Evolutionary conservation across 106 monocot species (phyloP).

Genomic region (Dendrobium chrysotoxum): DNA sequence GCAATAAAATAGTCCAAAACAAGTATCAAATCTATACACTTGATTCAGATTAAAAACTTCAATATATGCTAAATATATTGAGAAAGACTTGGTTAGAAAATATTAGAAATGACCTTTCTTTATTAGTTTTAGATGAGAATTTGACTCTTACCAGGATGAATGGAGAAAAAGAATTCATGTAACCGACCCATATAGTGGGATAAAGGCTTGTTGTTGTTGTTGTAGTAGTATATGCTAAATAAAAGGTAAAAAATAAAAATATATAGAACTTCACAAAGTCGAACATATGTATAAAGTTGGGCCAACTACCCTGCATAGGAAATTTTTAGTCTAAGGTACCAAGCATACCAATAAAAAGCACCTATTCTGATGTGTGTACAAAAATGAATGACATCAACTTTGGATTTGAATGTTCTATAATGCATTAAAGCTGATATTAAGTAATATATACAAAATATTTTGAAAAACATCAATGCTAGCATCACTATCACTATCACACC

Average conservation of each 20-base stretch:
- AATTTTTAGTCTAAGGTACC: background rate
- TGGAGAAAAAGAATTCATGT: no score
- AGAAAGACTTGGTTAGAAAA: no score
- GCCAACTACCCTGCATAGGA: background rate
- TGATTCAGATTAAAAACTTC: background rate
- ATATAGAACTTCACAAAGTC: background rate
- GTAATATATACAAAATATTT: background rate
- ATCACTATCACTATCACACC: no score
- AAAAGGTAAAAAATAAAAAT: background rate
- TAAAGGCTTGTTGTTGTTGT: no score
- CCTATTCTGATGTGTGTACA: background rate
- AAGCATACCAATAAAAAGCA: background rate
- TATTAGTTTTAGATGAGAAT: no score
- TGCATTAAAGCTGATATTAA: background rate
- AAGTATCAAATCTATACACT: background rate
- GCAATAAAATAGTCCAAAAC: background rate
- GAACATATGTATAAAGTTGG: background rate
- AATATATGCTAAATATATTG: background rate
- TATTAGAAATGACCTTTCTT: no score
- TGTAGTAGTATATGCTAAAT: background rate
- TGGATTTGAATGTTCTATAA: background rate
- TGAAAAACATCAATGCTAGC: background rate
- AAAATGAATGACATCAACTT: background rate
- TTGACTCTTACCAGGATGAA: no score
- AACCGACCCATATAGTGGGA: no score